Percentiles rank a stretch among this genome's conserved stretches.
phyloP scores from a whole-genome alignment of 352 stramenopile genomes.

The Phytophthora rubi region DNA sequence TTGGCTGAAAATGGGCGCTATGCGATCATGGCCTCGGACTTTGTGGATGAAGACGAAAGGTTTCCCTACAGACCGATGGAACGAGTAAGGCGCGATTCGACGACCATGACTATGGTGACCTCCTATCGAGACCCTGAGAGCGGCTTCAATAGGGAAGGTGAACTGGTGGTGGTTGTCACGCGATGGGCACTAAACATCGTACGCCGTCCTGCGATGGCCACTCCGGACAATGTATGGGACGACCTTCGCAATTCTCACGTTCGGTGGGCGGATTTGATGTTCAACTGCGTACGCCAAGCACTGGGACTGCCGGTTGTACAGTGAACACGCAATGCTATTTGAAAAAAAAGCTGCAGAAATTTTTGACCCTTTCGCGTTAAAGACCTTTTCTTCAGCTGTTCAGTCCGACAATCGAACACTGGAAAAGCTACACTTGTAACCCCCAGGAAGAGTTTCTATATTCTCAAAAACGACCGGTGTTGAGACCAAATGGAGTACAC shows the following conservation, averaged over 20 bases:
- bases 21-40: conserved; percentile 53
- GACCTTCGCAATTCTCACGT: conserved; percentile 33
- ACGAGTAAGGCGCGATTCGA: conserved; percentile 54
- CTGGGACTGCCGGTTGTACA: conserved; percentile 28
- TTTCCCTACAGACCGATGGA: conserved; percentile 57
- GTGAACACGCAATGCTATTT: conserved; percentile 2
- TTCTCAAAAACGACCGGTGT: neutral
- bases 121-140: conserved; percentile 33
- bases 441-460: neutral
- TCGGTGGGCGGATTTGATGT: conserved; percentile 38
- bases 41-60: conserved; percentile 54
- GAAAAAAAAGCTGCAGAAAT: neutral
- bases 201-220: conserved; percentile 22
- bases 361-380: too few species aligned
- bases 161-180: conserved; percentile 39
- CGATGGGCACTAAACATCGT: conserved; percentile 35
- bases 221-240: conserved; percentile 20
- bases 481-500: neutral
- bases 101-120: conserved; percentile 41
- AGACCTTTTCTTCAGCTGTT: neutral
- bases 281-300: conserved; percentile 39
- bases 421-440: neutral
- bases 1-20: conserved; percentile 36
- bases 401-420: neutral
- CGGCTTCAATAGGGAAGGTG: conserved; percentile 13